A percentile compares a stretch with the other conserved stretches of the same genome.
Conservation (phyloP, 495 filamentous ascomycete genomes). For the Terfezia boudieri region DNA sequence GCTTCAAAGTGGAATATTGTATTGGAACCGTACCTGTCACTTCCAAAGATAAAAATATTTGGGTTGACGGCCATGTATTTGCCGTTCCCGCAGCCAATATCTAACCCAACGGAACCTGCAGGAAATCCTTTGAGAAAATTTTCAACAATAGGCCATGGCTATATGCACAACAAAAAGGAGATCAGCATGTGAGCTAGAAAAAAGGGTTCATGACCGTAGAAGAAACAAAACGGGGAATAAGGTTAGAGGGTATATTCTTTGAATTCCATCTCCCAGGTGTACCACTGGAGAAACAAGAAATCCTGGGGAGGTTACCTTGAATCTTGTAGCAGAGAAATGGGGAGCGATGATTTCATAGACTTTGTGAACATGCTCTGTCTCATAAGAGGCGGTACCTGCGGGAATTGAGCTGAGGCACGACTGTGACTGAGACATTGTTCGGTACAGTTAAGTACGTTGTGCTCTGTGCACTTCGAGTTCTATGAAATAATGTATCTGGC, state of each 20-base stretch:
- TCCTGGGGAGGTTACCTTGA: conserved; percentile 39
- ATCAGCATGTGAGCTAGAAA: conserved; percentile 4
- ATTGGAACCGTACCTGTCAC: conserved; percentile 42
- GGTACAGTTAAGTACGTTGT: background rate
- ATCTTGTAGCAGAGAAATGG: conserved; percentile 85
- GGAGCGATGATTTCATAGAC: conserved; percentile 88
- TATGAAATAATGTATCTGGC: no score
- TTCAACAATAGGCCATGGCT: conserved; percentile 87
- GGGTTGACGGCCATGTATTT: conserved; percentile 74
- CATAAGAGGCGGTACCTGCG: conserved; percentile 28
- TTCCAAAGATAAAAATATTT: conserved; percentile 61
- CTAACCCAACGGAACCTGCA: conserved; percentile 61
- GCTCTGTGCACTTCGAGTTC: no score
- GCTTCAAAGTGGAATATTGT: no score
- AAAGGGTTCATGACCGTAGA: background rate
- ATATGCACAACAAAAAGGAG: conserved; percentile 4
- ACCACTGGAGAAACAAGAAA: background rate
- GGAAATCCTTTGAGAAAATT: conserved; percentile 45
- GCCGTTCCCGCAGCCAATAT: conserved; percentile 89
- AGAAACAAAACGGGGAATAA: background rate
- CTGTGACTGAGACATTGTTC: background rate
- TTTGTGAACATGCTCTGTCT: conserved; percentile 66
- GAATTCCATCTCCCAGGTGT: background rate
- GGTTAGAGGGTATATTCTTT: background rate
- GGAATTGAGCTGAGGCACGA: background rate